Base-by-base conservation (phyloP, 1,284 basidiomycete species). In the Marasmius sp. region DNA sequence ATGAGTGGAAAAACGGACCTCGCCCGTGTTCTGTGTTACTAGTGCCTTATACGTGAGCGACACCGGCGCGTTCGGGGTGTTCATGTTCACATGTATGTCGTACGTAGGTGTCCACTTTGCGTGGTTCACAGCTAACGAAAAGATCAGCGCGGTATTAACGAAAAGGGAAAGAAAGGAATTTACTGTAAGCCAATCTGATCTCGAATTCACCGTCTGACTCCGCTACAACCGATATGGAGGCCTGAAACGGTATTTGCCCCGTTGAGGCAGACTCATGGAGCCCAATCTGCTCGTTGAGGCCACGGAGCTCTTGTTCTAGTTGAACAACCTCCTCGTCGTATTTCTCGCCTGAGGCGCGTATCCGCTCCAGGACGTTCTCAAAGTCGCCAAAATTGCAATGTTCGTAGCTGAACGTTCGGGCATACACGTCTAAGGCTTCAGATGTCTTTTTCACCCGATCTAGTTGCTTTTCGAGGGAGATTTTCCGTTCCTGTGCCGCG, bases 171-270 rank as follows among this genome's bases (percentile, higher is more conserved):
- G 39, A 5, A 43, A 34, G 1, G 60, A 69, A 50, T 47, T 22
- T 47, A 76, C 78, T 75, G 60, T 79, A 79, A 11, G 74, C 72
- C 16, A 79, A 62, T 0, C 68, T 68, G 62, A 79, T 67, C 57
- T 74, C 73, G 1, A 77, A 72, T 45, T 76, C 72, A 1, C 72
- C 72, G 22, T 73, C 74, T 2, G 58, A 54, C 36, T 72, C 72
- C 3, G 74, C 75, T 60, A 77, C 75, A 1, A 79, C 66, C 1
- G 72, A 69, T 53, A 79, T 70, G 3, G 68, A 65, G 3, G 68
- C 72, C 27, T 70, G 68, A 51, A 71, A 58, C 27, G 34, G 8
- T 34, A 36, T 34, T 37, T 16, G 18, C 43, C 34, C 18, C 9
- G 9, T 7, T 36, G 47, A 18, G 47, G 18, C 48, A 16, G 37